Percentiles rank a stretch among this genome's conserved stretches.
These are phyloP conservation scores for Beauveria rudraprayagi DNA, from an alignment of 2,329 filamentous ascomycete genomes.

Conservation along the genomic window DNA sequence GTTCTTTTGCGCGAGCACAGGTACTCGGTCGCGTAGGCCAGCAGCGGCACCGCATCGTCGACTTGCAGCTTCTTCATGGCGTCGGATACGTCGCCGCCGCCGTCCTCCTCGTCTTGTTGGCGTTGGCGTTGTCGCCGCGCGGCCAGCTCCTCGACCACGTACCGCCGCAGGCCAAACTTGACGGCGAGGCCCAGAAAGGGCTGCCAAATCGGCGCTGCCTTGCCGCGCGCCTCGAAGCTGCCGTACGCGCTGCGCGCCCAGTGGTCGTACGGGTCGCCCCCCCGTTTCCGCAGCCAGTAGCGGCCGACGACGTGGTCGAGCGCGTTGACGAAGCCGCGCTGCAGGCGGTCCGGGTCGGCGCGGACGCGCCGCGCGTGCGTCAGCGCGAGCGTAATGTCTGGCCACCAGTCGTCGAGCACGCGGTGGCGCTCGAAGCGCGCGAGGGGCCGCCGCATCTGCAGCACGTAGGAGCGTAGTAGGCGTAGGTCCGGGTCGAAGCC, in stretches of 20 bases:
- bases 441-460: constrained; percentile 25
- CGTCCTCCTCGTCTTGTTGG: not conserved
- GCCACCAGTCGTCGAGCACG: constrained; percentile 31
- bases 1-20: constrained; percentile 26
- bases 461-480: constrained; percentile 25
- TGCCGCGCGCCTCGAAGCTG: constrained; percentile 23
- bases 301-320: constrained; percentile 22
- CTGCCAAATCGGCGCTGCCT: constrained; percentile 20
- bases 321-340: constrained; percentile 19
- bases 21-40: constrained; percentile 26
- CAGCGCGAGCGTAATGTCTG: constrained; percentile 29
- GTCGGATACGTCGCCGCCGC: not conserved
- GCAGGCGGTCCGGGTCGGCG: constrained; percentile 14
- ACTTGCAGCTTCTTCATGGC: not conserved
- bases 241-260: constrained; percentile 27
- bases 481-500: constrained; percentile 25
- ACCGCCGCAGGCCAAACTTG: constrained; percentile 25
- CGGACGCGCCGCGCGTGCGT: constrained; percentile 25
- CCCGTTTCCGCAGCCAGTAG: constrained; percentile 22
- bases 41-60: constrained; percentile 20
- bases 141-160: constrained; percentile 19
- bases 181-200: constrained; percentile 25
- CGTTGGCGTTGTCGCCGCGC: not conserved
- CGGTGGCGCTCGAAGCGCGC: constrained; percentile 29
- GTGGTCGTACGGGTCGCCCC: constrained; percentile 22